These are phyloP conservation scores for Clarireedia paspali DNA, from an alignment of 2,329 filamentous ascomycete species.

Conservation along the genomic window DNA sequence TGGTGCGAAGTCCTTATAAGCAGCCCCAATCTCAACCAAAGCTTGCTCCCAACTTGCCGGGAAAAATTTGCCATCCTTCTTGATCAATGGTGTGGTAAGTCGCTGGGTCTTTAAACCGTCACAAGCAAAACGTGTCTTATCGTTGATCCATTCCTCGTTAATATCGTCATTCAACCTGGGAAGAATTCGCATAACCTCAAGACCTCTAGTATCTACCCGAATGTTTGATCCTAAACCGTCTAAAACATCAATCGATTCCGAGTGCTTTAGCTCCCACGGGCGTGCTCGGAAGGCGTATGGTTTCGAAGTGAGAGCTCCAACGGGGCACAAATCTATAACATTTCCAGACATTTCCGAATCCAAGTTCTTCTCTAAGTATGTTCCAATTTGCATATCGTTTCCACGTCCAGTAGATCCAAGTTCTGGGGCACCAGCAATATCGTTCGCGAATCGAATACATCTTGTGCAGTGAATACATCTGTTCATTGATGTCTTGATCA, in stretches of 20 bases:
- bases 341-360: conserved; percentile 95
- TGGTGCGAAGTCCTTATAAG: conserved; percentile 70
- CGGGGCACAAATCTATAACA: conserved; percentile 95
- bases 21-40: conserved; percentile 75
- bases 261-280: conserved; percentile 95
- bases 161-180: conserved; percentile 94
- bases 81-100: conserved; percentile 84
- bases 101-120: conserved; percentile 95
- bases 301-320: conserved; percentile 93
- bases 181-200: conserved; percentile 92
- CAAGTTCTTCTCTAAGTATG: conserved; percentile 89
- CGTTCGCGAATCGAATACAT: conserved; percentile 96
- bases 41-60: conserved; percentile 95
- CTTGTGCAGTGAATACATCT: conserved; percentile 98
- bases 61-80: conserved; percentile 83
- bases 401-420: conserved; percentile 90
- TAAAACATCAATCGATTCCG: conserved; percentile 90
- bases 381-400: conserved; percentile 96
- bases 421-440: conserved; percentile 91
- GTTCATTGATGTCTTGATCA: conserved; percentile 99
- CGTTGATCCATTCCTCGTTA: conserved; percentile 99
- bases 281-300: conserved; percentile 95
- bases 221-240: conserved; percentile 93
- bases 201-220: conserved; percentile 81
- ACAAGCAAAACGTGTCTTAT: conserved; percentile 94